phyloP scores from a whole-genome alignment of 83 land plant genomes.

The Picea abies region DNA sequence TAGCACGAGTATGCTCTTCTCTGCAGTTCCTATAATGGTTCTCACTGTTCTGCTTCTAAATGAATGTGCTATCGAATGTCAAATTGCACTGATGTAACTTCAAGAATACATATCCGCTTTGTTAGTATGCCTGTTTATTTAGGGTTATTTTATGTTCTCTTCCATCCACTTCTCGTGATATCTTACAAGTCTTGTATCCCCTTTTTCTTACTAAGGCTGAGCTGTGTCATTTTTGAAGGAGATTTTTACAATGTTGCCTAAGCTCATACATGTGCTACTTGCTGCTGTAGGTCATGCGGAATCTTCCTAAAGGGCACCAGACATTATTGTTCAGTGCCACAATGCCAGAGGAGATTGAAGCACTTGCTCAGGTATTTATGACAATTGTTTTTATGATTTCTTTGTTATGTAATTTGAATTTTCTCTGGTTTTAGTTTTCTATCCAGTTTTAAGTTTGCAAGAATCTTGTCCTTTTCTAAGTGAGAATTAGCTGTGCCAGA shows the following conservation, averaged over 20 bases:
- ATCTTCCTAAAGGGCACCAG: constrained; percentile 73
- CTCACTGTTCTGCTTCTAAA: neutral
- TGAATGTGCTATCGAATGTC: neutral
- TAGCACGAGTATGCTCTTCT: too few relatives aligned
- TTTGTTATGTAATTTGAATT: neutral
- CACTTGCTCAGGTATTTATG: constrained; percentile 67
- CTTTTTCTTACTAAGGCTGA: neutral
- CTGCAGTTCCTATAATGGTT: too few relatives aligned
- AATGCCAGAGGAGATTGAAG: constrained; percentile 87
- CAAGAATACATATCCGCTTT: neutral
- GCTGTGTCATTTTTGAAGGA: neutral
- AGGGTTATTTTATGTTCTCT: neutral
- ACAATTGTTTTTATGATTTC: neutral
- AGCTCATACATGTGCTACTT: neutral
- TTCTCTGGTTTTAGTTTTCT: neutral
- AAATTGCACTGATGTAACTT: neutral
- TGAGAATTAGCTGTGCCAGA: too few relatives aligned
- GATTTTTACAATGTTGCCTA: neutral
- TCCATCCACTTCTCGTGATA: neutral
- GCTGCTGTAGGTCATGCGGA: constrained; percentile 56
- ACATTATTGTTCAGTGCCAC: constrained; percentile 87
- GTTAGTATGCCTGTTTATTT: neutral
- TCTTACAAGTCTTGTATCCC: neutral
- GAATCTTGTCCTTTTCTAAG: neutral
- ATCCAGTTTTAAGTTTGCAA: neutral